A percentile compares a stretch with the other conserved stretches of the same genome.
These are phyloP conservation scores for Calonectria pteridis DNA, from an alignment of 2,329 filamentous ascomycete species.

Conservation along the genomic window DNA sequence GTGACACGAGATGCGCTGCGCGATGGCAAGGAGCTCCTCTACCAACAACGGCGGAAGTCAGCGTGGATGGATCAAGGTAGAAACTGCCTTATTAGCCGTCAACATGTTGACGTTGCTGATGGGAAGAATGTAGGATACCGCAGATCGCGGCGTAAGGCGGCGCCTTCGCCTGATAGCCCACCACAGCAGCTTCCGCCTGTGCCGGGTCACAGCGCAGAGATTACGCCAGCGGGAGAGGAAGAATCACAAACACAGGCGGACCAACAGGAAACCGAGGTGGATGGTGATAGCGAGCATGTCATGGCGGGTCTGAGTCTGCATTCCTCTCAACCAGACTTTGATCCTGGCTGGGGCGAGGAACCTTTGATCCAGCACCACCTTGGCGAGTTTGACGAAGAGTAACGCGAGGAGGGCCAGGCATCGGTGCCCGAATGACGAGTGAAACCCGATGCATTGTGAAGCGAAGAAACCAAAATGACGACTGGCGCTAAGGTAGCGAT, in stretches of 20 bases:
- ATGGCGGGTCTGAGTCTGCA: not conserved
- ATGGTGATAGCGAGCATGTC: not conserved
- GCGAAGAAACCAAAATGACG: not conserved
- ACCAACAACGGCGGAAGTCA: conserved; percentile 22
- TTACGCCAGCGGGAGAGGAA: not conserved
- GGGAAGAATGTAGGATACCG: not conserved
- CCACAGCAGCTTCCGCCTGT: conserved; percentile 1
- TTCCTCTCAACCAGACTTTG: conserved; percentile 4
- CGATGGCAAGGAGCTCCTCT: conserved; percentile 22
- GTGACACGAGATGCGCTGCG: conserved; percentile 38
- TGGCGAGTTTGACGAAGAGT: not conserved
- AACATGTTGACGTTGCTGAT: not conserved
- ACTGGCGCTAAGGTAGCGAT: not conserved
- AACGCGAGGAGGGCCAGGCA: not conserved
- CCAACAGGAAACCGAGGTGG: not conserved
- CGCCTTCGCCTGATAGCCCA: not conserved
- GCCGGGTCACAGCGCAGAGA: not conserved
- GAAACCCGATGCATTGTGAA: conserved; percentile 6
- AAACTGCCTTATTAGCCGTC: not conserved
- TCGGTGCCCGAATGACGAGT: not conserved
- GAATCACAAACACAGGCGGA: not conserved
- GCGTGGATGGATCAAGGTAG: conserved; percentile 30
- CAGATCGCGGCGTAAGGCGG: conserved; percentile 1
- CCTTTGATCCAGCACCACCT: not conserved
- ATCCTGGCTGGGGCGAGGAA: not conserved